A percentile compares a stretch with the other conserved stretches of the same genome.
Conservation (phyloP, 371 early-diverging fungal species). For the Umbelopsis sp. region DNA sequence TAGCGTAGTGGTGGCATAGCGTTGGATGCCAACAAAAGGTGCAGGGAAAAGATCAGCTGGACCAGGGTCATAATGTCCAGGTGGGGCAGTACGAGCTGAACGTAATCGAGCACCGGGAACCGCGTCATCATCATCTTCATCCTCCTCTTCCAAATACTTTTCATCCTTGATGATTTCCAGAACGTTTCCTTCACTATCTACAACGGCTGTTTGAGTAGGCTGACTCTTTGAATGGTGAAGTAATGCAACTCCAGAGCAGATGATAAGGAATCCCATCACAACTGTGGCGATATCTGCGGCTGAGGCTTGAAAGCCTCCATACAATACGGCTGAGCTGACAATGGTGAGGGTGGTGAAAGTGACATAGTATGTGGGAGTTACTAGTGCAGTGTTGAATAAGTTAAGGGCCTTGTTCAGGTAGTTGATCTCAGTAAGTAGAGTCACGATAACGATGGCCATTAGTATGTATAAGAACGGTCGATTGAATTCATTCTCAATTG, state of each 20-base stretch:
- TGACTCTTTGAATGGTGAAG: conserved; percentile 44
- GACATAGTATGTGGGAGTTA: conserved; percentile 94
- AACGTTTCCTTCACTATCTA: conserved; percentile 26
- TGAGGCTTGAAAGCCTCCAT: conserved; percentile 84
- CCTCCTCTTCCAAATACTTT: conserved; percentile 26
- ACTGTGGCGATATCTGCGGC: conserved; percentile 81
- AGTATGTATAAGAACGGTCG: conserved; percentile 89
- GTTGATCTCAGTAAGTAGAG: conserved; percentile 87
- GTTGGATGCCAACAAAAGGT: conserved; percentile 37
- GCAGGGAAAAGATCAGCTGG: conserved; percentile 39
- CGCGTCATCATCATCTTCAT: conserved; percentile 21
- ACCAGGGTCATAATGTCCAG: conserved; percentile 27
- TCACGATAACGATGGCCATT: conserved; percentile 70
- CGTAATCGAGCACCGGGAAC: not conserved
- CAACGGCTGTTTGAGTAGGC: conserved; percentile 5
- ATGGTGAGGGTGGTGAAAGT: conserved; percentile 94
- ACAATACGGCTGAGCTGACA: conserved; percentile 84
- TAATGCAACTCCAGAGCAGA: conserved; percentile 63
- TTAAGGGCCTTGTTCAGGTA: conserved; percentile 97
- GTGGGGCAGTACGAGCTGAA: not conserved
- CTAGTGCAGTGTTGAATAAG: conserved; percentile 88
- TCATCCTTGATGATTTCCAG: conserved; percentile 36
- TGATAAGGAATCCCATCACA: conserved; percentile 88
- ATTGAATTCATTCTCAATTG: conserved; percentile 81
- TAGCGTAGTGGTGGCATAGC: conserved; percentile 35